Conservation (phyloP, 768 basidiomycete genomes). For the Boletus rex-veris region DNA sequence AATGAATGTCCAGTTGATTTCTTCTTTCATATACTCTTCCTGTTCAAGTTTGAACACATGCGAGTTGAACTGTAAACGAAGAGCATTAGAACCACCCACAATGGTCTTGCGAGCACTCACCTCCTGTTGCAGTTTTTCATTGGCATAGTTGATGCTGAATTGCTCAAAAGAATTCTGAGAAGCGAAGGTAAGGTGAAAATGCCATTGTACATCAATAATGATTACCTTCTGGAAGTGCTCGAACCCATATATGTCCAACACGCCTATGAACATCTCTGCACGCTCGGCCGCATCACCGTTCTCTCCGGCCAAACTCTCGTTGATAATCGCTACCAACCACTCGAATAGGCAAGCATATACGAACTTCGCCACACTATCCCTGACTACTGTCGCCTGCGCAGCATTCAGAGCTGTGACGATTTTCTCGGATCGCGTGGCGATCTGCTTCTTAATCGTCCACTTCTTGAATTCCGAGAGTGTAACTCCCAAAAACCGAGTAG, state of each 20-base stretch:
- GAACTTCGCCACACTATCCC: conserved; percentile 97
- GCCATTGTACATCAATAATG: neutral
- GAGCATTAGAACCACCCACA: conserved; percentile 10
- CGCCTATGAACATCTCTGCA: conserved; percentile 99
- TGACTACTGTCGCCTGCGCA: conserved; percentile 87
- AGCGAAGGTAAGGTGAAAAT: conserved; percentile 3
- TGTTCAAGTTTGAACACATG: conserved; percentile 99
- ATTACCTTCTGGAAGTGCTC: conserved; percentile 93
- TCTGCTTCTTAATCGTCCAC: conserved; percentile 98
- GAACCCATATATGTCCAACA: conserved; percentile 96
- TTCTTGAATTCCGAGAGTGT: conserved; percentile 93
- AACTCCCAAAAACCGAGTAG: conserved; percentile 89
- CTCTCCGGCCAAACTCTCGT: conserved; percentile 95
- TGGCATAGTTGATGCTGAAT: conserved; percentile 99
- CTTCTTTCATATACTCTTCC: conserved; percentile 97
- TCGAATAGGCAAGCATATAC: conserved; percentile 98
- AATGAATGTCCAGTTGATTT: conserved; percentile 99
- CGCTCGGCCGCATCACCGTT: conserved; percentile 84
- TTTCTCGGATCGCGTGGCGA: conserved; percentile 91
- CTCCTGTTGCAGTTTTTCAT: conserved; percentile 97
- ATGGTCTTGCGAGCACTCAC: conserved; percentile 38
- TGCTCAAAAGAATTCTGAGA: conserved; percentile 87
- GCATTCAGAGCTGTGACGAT: conserved; percentile 85
- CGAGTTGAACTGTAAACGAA: conserved; percentile 78
- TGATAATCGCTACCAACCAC: conserved; percentile 96